Evolutionary conservation across 2,329 filamentous ascomycete genomes (phyloP), one percentile per base, ranked within the genome.

Genomic region (Penicillium brevicompactum): DNA sequence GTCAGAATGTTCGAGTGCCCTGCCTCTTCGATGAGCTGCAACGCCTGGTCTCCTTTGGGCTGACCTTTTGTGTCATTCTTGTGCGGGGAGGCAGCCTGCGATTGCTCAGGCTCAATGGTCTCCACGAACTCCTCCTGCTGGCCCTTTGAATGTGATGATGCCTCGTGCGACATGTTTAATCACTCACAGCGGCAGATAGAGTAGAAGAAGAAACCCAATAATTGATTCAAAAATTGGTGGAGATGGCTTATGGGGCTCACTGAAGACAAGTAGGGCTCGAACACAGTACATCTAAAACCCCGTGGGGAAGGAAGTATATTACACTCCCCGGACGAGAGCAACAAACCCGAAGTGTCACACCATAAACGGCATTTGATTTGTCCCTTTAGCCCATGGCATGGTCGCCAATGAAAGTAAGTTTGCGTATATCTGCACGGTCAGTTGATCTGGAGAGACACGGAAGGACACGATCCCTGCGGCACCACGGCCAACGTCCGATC

Each of bases 1-100:
- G 82, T 82, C 6, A 85, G 76, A 40, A 78, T 64, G 32, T 83
- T 73, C 2, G 73, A 73, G 42, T 78, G 71, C 8, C 76, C 78
- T 2, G 74, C 72, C 22, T 78, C 72, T 49, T 76, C 76, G 38
- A 84, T 70, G 41, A 84, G 70, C 51, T 79, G 72, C 16, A 80
- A 75, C 7, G 82, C 82, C 60, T 79, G 80, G 68, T 83, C 80
- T 37, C 72, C 70, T 59, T 60, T 59, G 4, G 34, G 9, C 2
- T 46, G 31, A n/a, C 13, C 46, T 30, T n/a, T 16, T 30, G 7
- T 13, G 16, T 13, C 32, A 41, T 49, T 32, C 18, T 42, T 7
- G 37, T 16, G 46, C 9, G n/a, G 42, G 13, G n/a, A 14, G 7
- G 9, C 31, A 10, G 44, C 13, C 18, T 46, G 47, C 16, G 46